Percentiles rank a stretch among this genome's conserved stretches.
Evolutionary conservation across 768 basidiomycete genomes (phyloP).

Genomic region (Symmetrospora coprosmae): DNA sequence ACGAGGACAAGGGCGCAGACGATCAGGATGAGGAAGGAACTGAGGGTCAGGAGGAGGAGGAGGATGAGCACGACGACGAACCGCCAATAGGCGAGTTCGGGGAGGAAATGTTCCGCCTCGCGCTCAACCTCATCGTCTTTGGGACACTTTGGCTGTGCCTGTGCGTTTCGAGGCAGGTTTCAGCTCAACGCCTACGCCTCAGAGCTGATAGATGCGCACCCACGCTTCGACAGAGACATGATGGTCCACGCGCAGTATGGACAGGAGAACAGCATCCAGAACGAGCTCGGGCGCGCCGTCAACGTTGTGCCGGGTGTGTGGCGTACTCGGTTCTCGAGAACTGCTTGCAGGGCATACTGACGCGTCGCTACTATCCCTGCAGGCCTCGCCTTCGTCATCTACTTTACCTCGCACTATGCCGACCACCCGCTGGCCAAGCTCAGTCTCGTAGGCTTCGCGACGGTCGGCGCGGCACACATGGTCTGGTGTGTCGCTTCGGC

Average conservation of each 20-base stretch:
- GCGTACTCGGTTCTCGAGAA: not conserved
- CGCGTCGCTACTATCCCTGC: not conserved
- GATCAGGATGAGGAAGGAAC: not conserved
- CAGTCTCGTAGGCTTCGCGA: not conserved
- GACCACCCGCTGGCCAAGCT: not conserved
- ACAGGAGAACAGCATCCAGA: not conserved
- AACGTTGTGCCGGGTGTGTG: slow-evolving; percentile 10
- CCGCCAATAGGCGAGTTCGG: not conserved
- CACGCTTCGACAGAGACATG: not conserved
- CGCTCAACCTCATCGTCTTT: slow-evolving; percentile 2
- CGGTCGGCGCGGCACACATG: slow-evolving; percentile 11
- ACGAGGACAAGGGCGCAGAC: not conserved
- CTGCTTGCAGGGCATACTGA: not conserved
- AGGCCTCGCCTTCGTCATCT: slow-evolving; percentile 11
- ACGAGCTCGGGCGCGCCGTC: slow-evolving; percentile 11
- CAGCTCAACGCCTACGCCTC: no score
- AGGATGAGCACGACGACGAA: not conserved
- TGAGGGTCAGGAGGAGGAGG: not conserved
- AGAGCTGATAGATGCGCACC: not conserved
- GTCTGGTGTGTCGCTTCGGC: slow-evolving; percentile 1
- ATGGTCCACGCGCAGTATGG: slow-evolving; percentile 21
- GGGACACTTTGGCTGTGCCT: slow-evolving; percentile 14
- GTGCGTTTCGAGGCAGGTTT: not conserved
- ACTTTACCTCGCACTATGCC: slow-evolving; percentile 5
- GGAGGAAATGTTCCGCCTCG: not conserved